These are phyloP conservation scores for Aureobasidium pullulans DNA, from an alignment of 2,329 filamentous ascomycete species.

Conservation along the genomic window DNA sequence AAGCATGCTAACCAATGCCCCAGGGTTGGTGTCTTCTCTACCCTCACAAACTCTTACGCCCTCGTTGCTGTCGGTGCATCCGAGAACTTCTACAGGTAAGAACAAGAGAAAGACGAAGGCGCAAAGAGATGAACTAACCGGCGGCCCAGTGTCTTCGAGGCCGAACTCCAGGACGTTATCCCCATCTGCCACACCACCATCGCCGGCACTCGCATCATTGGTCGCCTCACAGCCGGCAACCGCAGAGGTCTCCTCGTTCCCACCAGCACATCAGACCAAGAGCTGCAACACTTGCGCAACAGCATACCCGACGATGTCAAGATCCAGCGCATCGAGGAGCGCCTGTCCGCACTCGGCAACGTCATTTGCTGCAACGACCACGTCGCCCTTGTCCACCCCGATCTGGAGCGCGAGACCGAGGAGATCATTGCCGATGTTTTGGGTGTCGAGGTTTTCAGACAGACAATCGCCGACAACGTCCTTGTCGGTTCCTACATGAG, in stretches of 20 bases:
- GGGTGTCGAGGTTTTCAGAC: conserved; percentile 81
- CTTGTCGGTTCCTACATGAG: conserved; percentile 96
- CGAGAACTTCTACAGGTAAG: conserved; percentile 93
- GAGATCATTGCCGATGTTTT: conserved; percentile 96
- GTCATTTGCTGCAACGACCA: conserved; percentile 96
- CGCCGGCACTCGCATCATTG: conserved; percentile 91
- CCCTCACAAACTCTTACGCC: conserved; percentile 94
- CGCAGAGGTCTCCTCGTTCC: conserved; percentile 94
- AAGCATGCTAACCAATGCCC: background rate
- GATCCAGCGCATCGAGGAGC: conserved; percentile 96
- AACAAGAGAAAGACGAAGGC: background rate
- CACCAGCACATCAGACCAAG: conserved; percentile 93
- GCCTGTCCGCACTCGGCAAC: conserved; percentile 89
- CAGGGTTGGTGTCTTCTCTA: conserved; percentile 94
- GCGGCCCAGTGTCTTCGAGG: conserved; percentile 66
- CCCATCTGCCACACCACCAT: conserved; percentile 96
- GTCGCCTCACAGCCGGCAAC: conserved; percentile 91
- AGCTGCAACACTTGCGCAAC: conserved; percentile 94
- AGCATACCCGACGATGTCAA: conserved; percentile 84
- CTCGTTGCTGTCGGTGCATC: conserved; percentile 90
- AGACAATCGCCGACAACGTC: conserved; percentile 96
- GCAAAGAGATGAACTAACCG: background rate
- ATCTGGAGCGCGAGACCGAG: conserved; percentile 94
- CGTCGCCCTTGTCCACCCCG: conserved; percentile 91
- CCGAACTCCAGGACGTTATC: conserved; percentile 93